phyloP scores from a whole-genome alignment of 306 rosid species.

The Urtica urens region DNA sequence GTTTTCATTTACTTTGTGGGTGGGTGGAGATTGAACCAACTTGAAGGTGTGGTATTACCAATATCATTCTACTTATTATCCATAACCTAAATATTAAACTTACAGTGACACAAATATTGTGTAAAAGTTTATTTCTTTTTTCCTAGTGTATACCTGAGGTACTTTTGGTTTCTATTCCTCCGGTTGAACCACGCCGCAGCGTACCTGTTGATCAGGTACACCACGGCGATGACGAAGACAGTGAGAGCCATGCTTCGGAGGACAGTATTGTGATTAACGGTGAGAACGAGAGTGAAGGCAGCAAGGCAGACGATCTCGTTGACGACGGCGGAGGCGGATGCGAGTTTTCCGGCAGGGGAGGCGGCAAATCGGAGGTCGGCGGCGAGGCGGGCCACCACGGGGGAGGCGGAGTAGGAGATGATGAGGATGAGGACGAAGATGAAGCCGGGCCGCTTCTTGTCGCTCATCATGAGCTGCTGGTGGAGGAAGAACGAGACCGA shows the following conservation, averaged over 20 bases:
- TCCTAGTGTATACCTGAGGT: too few species aligned
- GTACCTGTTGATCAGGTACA: constrained; percentile 28
- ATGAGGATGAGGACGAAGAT: constrained; percentile 32
- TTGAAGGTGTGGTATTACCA: too few species aligned
- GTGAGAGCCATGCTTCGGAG: constrained; percentile 12
- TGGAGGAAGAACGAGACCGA: constrained; percentile 45
- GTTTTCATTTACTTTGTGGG: too few species aligned
- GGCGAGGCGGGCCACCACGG: constrained; percentile 68
- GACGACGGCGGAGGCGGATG: constrained; percentile 40
- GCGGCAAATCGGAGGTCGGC: constrained; percentile 53
- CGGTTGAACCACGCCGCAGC: constrained; percentile 55
- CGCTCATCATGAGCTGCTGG: constrained; percentile 15
- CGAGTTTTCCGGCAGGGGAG: constrained; percentile 51
- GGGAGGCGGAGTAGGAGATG: constrained; percentile 61
- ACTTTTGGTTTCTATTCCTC: constrained; percentile 44
- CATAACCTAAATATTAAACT: too few species aligned
- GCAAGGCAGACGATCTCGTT: constrained; percentile 52
- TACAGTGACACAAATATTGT: too few species aligned
- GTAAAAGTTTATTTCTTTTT: too few species aligned
- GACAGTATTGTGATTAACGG: background rate
- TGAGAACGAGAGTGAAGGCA: constrained; percentile 35
- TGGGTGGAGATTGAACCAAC: too few species aligned
- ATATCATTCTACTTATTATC: too few species aligned
- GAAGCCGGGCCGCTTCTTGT: constrained; percentile 10
- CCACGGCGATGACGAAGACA: background rate